Conservation (phyloP, 306 rosid species). For the Lithocarpus polystachyus region DNA sequence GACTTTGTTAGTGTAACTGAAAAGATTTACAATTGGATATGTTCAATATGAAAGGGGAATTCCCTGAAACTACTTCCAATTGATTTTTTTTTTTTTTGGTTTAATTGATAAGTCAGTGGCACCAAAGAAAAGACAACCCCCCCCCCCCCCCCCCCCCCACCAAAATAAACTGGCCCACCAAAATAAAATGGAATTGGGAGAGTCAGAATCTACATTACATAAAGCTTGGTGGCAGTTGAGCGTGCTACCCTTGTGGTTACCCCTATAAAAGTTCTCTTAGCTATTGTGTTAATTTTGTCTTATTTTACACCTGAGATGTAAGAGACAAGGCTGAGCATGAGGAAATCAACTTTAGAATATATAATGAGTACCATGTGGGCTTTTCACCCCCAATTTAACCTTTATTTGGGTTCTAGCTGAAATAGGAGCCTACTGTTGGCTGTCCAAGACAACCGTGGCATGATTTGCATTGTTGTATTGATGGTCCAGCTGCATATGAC, state of each 20-base stretch:
- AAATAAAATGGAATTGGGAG: too few species aligned
- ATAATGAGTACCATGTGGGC: background rate
- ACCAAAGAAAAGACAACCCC: too few species aligned
- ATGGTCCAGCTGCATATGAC: slow-evolving; percentile 93
- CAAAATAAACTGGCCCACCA: too few species aligned
- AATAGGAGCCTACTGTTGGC: slow-evolving; percentile 55
- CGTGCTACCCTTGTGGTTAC: background rate
- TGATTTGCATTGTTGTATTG: slow-evolving; percentile 83
- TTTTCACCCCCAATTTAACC: slow-evolving; percentile 2
- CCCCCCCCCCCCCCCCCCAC: too few species aligned
- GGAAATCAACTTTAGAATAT: slow-evolving; percentile 1
- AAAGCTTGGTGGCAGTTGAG: background rate
- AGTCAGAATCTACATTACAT: too few species aligned
- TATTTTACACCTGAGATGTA: background rate
- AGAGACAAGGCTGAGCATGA: background rate
- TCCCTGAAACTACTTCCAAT: too few species aligned
- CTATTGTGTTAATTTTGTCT: background rate
- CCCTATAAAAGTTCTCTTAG: background rate
- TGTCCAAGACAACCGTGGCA: slow-evolving; percentile 98
- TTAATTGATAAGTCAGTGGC: too few species aligned
- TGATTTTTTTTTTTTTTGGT: too few species aligned
- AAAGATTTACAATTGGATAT: background rate
- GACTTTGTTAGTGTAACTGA: background rate
- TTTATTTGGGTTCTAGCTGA: slow-evolving; percentile 1
- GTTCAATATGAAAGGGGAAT: too few species aligned